Evolutionary conservation across 2,329 filamentous ascomycete species (phyloP), one percentile per base, ranked within the genome.

Genomic region (Colletotrichum tamarilloi): DNA sequence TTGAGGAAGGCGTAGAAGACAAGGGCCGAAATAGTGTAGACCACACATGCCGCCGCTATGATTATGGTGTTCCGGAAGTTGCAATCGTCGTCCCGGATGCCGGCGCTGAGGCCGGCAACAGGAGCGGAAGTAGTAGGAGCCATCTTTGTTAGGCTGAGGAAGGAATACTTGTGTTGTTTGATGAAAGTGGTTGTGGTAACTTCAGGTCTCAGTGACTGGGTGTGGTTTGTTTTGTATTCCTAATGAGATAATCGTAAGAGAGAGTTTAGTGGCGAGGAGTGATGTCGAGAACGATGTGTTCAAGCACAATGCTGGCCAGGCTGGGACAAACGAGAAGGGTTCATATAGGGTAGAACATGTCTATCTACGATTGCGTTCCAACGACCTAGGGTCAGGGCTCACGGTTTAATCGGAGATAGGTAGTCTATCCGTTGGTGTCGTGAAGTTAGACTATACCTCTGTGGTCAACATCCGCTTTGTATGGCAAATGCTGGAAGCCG

Each of bases 1-100:
- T 60, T 69, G n/a, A 57, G 4, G 62, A 38, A 16, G 24, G 22
- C 12, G 32, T 57, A 71, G 0, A 1, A 14, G 4, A 49, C 9
- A 32, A 62, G 7, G 12, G 67, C 71, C 7, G 65, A 3, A 11
- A 73, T 35, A 28, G 28, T 12, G 62, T 73, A 71, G 26, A 42
- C 24, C 2, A 55, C 8, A 9, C 38, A 7, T 5, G 14, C 28
- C 8, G 55, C 52, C 16, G 22, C 19, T 35, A 56, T 38, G 28
- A 55, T 0, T 9, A 62, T 14, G 24, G 32, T 16, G 5, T 46
- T 35, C 30, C 26, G 7, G 11, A 19, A 14, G 19, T 35, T 26
- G 57, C 2, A 7, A 9, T 14, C n/a, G 30, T 60, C 26, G 7
- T 30, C 38, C 6, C 16, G 38, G 16, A 42, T 42, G 30, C n/a